Percentiles rank a stretch among this genome's conserved stretches.
Conservation (phyloP, 192 early-diverging fungal genomes). For the Backusella circina region DNA sequence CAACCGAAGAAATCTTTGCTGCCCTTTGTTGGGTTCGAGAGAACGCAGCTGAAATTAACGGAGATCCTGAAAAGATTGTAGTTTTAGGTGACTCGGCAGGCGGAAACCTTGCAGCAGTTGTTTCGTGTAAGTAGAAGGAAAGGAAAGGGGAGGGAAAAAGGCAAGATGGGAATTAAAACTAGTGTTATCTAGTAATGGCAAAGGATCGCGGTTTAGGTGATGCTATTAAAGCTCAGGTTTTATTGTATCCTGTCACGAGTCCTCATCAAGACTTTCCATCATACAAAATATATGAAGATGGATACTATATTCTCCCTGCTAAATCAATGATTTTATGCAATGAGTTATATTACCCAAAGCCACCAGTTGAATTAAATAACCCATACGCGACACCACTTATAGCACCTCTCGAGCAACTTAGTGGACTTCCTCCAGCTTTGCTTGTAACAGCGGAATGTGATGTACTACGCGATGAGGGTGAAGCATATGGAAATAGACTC, state of each 20-base stretch:
- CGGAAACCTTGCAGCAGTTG: slow-evolving; percentile 8
- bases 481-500: slow-evolving; percentile 6
- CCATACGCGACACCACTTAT: background rate
- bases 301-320: background rate
- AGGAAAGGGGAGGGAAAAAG: background rate
- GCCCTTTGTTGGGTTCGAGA: slow-evolving; percentile 7
- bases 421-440: slow-evolving; percentile 9
- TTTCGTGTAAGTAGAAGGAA: background rate
- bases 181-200: background rate
- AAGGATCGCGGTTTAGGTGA: background rate
- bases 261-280: background rate
- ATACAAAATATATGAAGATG: background rate
- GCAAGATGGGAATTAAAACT: background rate
- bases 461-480: slow-evolving; percentile 20
- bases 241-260: slow-evolving; percentile 8
- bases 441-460: slow-evolving; percentile 20
- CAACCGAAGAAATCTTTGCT: slow-evolving; percentile 13
- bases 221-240: background rate
- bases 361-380: background rate
- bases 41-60: background rate
- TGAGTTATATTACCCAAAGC: background rate
- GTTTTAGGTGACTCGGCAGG: slow-evolving; percentile 21
- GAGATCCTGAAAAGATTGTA: background rate
- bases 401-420: slow-evolving; percentile 10
- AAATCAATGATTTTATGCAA: no score